These are phyloP conservation scores for Fusarium nurragi DNA, from an alignment of 2,329 filamentous ascomycete species.

Conservation along the genomic window DNA sequence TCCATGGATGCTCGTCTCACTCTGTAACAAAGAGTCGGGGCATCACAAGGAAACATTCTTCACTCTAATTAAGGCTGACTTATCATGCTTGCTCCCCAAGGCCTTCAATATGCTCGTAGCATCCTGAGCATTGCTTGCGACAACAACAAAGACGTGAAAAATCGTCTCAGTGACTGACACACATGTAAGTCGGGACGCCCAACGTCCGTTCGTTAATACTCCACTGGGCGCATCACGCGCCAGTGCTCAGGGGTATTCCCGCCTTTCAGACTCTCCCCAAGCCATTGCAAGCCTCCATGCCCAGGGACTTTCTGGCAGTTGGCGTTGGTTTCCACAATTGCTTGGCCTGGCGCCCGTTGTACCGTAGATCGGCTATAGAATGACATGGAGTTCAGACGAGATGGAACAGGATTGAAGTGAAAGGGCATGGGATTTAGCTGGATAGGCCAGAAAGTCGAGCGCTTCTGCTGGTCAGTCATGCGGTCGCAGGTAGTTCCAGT, in stretches of 20 bases:
- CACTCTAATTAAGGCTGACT: background rate
- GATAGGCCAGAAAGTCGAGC: conserved; percentile 7
- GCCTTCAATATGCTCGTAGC: background rate
- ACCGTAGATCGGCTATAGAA: conserved; percentile 36
- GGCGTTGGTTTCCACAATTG: conserved; percentile 32
- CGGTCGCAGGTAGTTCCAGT: conserved; percentile 29
- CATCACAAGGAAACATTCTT: background rate
- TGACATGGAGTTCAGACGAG: conserved; percentile 38
- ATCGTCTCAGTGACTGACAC: conserved; percentile 24
- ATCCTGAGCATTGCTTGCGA: background rate
- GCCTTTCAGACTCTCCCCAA: conserved; percentile 26
- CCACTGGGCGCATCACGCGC: conserved; percentile 45
- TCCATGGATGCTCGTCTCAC: conserved; percentile 2
- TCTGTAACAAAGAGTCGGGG: conserved; percentile 13
- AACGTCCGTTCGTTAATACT: conserved; percentile 25
- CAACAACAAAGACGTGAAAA: conserved; percentile 10
- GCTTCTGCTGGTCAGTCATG: conserved; percentile 34
- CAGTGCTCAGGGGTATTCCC: conserved; percentile 41
- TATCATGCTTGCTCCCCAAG: background rate
- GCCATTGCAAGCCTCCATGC: conserved; percentile 25
- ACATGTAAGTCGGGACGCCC: conserved; percentile 29
- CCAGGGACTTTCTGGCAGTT: conserved; percentile 31
- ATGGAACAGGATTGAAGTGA: conserved; percentile 30
- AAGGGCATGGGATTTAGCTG: conserved; percentile 33
- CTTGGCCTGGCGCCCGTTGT: conserved; percentile 29